phyloP scores from a whole-genome alignment of 345 rosid genomes.

The Eucalyptus polyanthemos region DNA sequence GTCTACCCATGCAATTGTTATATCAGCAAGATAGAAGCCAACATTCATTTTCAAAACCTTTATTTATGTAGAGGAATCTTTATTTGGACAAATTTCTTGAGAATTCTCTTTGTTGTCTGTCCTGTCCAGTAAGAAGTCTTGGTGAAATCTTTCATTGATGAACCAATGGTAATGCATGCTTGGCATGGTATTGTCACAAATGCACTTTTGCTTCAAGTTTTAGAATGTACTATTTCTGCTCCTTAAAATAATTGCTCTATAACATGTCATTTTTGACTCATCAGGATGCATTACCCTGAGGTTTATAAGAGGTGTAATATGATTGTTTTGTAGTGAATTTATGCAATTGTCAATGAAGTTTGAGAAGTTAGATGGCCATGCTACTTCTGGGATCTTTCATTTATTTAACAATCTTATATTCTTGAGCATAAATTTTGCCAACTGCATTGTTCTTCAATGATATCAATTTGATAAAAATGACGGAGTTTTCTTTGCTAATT shows the following conservation, averaged over 20 bases:
- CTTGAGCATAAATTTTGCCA: background rate
- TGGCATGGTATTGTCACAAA: background rate
- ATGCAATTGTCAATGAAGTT: background rate
- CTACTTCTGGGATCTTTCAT: background rate
- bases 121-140: background rate
- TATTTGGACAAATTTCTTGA: background rate
- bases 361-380: background rate
- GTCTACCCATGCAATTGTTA: background rate
- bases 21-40: background rate
- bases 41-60: background rate
- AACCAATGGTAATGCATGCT: background rate
- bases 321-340: background rate
- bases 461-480: background rate
- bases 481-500: background rate
- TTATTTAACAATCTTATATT: background rate
- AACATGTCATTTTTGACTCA: background rate
- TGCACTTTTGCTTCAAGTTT: background rate
- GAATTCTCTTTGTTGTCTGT: background rate
- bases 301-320: background rate
- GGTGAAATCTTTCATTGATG: background rate
- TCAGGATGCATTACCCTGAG: background rate
- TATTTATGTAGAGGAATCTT: background rate
- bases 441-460: background rate
- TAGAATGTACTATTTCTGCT: background rate
- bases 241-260: background rate